Evolutionary conservation across 2,329 filamentous ascomycete genomes (phyloP).

Genomic region (Metarhizium guizhouense): DNA sequence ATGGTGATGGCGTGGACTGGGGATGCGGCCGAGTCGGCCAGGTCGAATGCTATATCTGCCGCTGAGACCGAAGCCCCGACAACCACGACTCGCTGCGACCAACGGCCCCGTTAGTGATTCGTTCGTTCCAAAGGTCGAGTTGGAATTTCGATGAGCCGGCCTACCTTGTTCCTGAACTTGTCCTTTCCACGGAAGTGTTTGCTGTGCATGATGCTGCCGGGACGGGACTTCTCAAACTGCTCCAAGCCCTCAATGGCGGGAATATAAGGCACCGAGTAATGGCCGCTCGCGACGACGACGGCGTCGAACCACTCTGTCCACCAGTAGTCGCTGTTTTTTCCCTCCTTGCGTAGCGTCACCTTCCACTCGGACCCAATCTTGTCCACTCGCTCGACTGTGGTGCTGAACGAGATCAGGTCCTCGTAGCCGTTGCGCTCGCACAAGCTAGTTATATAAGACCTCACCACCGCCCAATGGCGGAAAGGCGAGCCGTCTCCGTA

Average conservation of each 20-base stretch:
- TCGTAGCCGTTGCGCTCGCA: constrained; percentile 44
- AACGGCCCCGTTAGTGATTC: background rate
- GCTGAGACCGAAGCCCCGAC: constrained; percentile 58
- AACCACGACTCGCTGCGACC: constrained; percentile 42
- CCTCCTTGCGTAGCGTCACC: constrained; percentile 34
- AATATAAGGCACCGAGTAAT: constrained; percentile 51
- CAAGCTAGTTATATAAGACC: constrained; percentile 43
- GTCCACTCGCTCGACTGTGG: constrained; percentile 51
- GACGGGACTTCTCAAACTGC: constrained; percentile 33
- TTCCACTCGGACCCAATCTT: constrained; percentile 42
- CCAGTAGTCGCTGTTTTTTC: constrained; percentile 42
- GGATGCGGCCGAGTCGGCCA: constrained; percentile 32
- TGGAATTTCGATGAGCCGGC: too few species aligned
- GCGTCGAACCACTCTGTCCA: constrained; percentile 56
- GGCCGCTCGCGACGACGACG: constrained; percentile 50
- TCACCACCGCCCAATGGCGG: constrained; percentile 49
- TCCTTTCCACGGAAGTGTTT: too few species aligned
- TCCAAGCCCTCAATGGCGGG: constrained; percentile 39
- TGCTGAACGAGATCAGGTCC: constrained; percentile 43
- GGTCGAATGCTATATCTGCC: constrained; percentile 49
- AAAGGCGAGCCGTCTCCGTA: constrained; percentile 54
- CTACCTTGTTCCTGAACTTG: too few species aligned
- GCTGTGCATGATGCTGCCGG: constrained; percentile 26
- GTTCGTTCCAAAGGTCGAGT: too few species aligned
- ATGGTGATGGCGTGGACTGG: constrained; percentile 44